Base-by-base conservation (phyloP, 2,329 filamentous ascomycete genomes). In the Aspergillus sp. region DNA sequence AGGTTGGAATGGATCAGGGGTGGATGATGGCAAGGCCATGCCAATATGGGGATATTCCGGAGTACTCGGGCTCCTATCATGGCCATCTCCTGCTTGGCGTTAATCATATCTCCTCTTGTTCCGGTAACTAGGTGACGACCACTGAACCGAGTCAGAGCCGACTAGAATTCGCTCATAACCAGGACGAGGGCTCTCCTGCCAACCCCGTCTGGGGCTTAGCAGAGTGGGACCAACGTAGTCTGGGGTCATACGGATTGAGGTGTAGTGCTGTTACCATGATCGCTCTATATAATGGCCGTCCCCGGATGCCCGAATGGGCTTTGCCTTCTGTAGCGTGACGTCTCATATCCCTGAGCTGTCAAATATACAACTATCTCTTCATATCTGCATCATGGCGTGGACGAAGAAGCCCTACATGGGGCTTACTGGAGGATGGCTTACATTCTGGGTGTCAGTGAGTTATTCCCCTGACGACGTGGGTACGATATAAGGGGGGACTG, bases 381-480 rank as follows among this genome's bases (percentile, higher is more conserved):
- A 15, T 27, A 15, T 21, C 12, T 15, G 11, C 3, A 14, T 15
- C 44, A 46, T 46, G 23, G 9, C 15, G 23, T 27, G 12, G 21
- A 23, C 23, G 33, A 75, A 68, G 55, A 64, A 72, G 66, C 80
- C 77, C 50, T 84, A 82, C 63, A 83, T 84, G 69, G 81, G 82
- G 50, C 63, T 82, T 45, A 80, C 74, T 17, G 81, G 81, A 59
- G 77, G 76, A 75, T 82, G 80, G 81, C 75, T 84, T 37, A 83
- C 80, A 15, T 82, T 84, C 61, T 84, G 82, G 82, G 74, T 83
- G 17, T 82, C 77, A 6, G 76, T 77, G 64, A 64, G 71, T 79
- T n/a, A 12, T 19, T 14, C 12, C 3, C 24, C n/a, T 46, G 15
- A 37, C 14, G 35, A 37, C 35, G 3, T 27, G 7, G 24, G 9